phyloP scores from a whole-genome alignment of 2,329 filamentous ascomycete genomes.

The Neopestalotiopsis sp. region DNA sequence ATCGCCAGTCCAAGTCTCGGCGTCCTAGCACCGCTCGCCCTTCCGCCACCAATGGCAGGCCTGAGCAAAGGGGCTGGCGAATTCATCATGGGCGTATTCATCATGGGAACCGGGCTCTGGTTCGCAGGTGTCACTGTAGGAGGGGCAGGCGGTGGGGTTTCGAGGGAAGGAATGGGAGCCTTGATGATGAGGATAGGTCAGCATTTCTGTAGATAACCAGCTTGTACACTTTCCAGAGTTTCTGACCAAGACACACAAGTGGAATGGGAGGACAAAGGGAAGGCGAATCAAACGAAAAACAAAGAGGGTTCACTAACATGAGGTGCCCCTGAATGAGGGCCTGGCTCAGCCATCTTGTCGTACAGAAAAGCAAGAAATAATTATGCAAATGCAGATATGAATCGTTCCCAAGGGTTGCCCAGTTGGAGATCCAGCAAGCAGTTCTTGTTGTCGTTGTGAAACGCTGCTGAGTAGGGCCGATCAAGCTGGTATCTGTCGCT shows the following conservation, averaged over 20 bases:
- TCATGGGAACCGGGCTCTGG: conserved; percentile 54
- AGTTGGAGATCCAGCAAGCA: conserved; percentile 29
- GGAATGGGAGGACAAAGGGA: conserved; percentile 17
- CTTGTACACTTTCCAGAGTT: background rate
- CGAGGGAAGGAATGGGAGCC: conserved; percentile 31
- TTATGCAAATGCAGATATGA: conserved; percentile 2
- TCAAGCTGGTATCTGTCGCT: conserved; percentile 28
- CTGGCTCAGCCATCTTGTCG: conserved; percentile 16
- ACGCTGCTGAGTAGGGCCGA: conserved; percentile 33
- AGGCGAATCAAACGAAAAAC: conserved; percentile 2
- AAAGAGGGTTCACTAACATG: conserved; percentile 33
- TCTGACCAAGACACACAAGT: conserved; percentile 15
- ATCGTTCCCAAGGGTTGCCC: conserved; percentile 21
- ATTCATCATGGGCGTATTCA: conserved; percentile 76
- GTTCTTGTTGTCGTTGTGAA: conserved; percentile 26
- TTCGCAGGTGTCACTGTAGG: conserved; percentile 34
- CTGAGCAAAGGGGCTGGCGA: conserved; percentile 81
- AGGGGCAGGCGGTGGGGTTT: conserved; percentile 24
- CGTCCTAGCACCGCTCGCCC: conserved; percentile 65
- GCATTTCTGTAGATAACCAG: conserved; percentile 24
- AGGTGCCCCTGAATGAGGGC: conserved; percentile 29
- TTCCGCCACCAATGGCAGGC: conserved; percentile 77
- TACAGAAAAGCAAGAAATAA: background rate
- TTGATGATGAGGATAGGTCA: conserved; percentile 31
- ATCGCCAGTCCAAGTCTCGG: conserved; percentile 89